These are phyloP conservation scores for Arachnomyces sp. DNA, from an alignment of 2,329 filamentous ascomycete species.

Conservation along the genomic window DNA sequence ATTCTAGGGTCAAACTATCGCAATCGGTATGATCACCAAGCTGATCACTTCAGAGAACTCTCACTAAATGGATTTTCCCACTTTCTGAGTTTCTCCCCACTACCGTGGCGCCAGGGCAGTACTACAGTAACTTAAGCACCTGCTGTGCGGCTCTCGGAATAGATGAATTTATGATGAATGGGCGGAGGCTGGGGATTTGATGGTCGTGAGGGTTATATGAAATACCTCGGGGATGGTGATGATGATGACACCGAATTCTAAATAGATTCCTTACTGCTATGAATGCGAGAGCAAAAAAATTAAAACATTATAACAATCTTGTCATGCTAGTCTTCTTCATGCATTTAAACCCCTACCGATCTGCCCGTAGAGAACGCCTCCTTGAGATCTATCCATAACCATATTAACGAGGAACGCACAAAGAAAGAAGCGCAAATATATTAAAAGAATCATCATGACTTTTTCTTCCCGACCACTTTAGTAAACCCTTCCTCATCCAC, in stretches of 20 bases:
- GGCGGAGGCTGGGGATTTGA: background rate
- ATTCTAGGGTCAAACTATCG: conserved; percentile 88
- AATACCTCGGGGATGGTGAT: background rate
- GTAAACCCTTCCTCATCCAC: conserved; percentile 78
- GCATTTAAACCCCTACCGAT: no score
- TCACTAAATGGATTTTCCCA: background rate
- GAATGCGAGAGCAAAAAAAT: no score
- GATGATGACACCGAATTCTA: no score
- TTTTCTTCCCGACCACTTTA: conserved; percentile 64
- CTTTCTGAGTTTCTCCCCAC: no score
- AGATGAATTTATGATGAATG: conserved; percentile 1
- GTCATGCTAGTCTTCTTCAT: no score
- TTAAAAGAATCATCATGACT: conserved; percentile 28
- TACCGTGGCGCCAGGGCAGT: no score
- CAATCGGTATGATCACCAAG: conserved; percentile 98
- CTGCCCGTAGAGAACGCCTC: no score
- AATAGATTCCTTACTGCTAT: no score
- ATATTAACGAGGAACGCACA: conserved; percentile 1
- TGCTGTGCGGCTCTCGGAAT: no score
- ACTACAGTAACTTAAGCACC: no score
- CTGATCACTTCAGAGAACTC: conserved; percentile 50
- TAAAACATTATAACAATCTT: no score
- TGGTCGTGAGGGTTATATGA: background rate
- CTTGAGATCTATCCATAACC: background rate
- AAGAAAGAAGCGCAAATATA: conserved; percentile 4